Conservation (phyloP, 2,329 filamentous ascomycete genomes). For the Sporothrix globosa region DNA sequence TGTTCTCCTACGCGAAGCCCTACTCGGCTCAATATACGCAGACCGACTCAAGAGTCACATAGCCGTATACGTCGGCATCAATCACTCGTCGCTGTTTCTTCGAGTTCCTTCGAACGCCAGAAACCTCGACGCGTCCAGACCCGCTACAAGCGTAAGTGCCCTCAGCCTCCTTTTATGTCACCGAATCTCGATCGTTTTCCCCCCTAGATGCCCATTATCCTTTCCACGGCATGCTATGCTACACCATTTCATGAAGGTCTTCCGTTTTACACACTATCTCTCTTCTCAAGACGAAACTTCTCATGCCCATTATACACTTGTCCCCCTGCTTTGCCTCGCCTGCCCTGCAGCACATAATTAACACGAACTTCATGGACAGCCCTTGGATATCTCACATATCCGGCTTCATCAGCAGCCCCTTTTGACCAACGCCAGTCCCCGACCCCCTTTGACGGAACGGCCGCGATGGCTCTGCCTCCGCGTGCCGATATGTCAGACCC, state of each 20-base stretch:
- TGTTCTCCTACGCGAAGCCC: constrained; percentile 16
- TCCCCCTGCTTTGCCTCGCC: background rate
- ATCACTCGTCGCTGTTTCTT: background rate
- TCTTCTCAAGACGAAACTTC: background rate
- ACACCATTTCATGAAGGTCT: background rate
- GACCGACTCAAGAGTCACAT: background rate
- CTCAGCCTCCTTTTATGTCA: background rate
- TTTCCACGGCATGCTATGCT: constrained; percentile 1
- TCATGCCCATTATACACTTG: background rate
- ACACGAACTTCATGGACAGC: background rate
- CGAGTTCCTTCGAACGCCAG: constrained; percentile 7
- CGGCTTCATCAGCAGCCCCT: constrained; percentile 16
- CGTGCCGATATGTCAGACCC: constrained; percentile 54
- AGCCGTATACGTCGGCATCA: background rate
- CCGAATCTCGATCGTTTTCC: background rate
- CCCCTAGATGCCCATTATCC: background rate
- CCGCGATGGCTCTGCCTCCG: constrained; percentile 59
- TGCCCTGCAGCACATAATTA: background rate
- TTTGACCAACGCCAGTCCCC: constrained; percentile 9
- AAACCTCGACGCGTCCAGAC: constrained; percentile 26
- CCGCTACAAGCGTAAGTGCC: constrained; percentile 26
- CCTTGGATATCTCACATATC: constrained; percentile 27
- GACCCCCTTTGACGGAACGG: constrained; percentile 39
- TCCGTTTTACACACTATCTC: background rate
- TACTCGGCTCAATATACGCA: background rate